These are phyloP conservation scores for Diaporthe batatas DNA, from an alignment of 2,329 filamentous ascomycete genomes.

Conservation along the genomic window DNA sequence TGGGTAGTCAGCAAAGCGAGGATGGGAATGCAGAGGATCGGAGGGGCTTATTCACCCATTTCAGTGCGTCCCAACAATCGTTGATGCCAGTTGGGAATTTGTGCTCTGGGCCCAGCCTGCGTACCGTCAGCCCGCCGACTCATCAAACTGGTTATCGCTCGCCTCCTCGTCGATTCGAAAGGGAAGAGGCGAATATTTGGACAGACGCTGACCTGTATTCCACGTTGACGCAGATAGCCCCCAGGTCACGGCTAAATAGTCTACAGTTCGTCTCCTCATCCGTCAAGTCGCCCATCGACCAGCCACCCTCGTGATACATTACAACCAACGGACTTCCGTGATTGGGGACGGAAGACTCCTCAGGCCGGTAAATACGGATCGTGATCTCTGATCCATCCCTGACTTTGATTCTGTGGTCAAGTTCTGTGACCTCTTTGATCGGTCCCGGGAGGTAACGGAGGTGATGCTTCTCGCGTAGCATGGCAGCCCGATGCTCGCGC, in stretches of 20 bases:
- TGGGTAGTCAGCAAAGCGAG: neutral
- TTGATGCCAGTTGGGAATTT: conserved; percentile 58
- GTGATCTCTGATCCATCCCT: conserved; percentile 51
- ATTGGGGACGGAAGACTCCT: conserved; percentile 12
- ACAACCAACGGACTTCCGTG: conserved; percentile 50
- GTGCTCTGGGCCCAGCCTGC: conserved; percentile 59
- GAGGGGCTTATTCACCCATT: conserved; percentile 53
- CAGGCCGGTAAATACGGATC: conserved; percentile 51
- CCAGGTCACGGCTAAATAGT: conserved; percentile 50
- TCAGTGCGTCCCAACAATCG: conserved; percentile 60
- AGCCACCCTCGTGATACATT: conserved; percentile 53
- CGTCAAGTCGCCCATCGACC: conserved; percentile 51
- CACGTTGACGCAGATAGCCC: conserved; percentile 57
- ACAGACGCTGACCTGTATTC: conserved; percentile 52
- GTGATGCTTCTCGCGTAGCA: conserved; percentile 47
- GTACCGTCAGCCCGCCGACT: neutral
- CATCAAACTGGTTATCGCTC: neutral
- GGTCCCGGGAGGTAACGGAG: conserved; percentile 47
- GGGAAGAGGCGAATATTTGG: too few relatives aligned
- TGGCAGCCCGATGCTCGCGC: conserved; percentile 46
- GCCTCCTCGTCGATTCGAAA: neutral
- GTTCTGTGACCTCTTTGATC: conserved; percentile 47
- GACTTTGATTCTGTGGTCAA: conserved; percentile 51
- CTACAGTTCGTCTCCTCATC: conserved; percentile 51
- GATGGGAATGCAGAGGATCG: accelerated